Evolutionary conservation across 805 yeast genomes (phyloP), one percentile per base, ranked within the genome.

Genomic region (Candida chauliodis): DNA sequence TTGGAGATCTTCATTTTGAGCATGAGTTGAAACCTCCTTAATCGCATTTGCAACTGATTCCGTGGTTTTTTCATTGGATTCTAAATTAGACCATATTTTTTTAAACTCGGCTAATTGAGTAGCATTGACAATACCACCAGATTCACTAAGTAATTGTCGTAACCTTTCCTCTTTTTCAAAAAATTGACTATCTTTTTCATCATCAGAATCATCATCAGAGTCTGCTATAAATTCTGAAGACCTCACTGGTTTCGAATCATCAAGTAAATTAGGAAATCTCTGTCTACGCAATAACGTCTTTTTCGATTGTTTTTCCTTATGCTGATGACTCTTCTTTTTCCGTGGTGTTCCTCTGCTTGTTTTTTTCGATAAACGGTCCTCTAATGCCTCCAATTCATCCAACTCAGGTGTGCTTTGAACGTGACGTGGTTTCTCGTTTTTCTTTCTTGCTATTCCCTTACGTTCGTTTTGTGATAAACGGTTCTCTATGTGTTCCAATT

Each of bases 141-240:
- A 51, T 33, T 50, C 52, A 7, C 43, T 46, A 26, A 68, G 49
- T 43, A 68, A 45, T 22, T 52, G 55, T 32, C 81, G 74, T 31
- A 79, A 60, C 40, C 62, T 56, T 39, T 66, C 64, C 48, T 83
- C 90, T 41, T 76, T 68, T 30, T 58, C 78, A 51, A 75, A 82
- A 51, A 82, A 82, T 21, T 49, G 67, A 2, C 50, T 52, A 36
- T 71, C 76, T 28, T 66, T 64, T 33, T 78, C 86, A 10, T 68
- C 77, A 49, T 80, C 86, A 4, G 76, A 67, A 8, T 73, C 80
- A 49, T 80, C 85, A 51, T 81, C 88, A 2, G 85, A 78, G 37
- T 74, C 81, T 36, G 64, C 64, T 32, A 82, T 73, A 46, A 59
- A 73, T 39, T 73, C 79, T 3, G 80, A 59, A 1, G 88, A 81